Evolutionary conservation across 345 rosid species (phyloP), one percentile per base, ranked within the genome.

Genomic region (Eucalyptus leucophloia): DNA sequence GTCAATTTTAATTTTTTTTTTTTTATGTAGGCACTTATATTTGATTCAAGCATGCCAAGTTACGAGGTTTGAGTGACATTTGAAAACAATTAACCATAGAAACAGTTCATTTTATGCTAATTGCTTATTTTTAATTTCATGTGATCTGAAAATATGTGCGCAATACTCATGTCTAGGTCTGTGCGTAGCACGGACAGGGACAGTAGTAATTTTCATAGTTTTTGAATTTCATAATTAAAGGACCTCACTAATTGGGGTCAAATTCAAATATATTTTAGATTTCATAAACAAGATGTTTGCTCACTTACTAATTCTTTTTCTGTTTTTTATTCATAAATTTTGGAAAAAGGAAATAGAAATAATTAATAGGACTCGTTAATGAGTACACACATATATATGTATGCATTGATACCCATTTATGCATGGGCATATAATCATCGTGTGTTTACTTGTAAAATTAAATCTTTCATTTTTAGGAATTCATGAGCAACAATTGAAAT

Each of bases 281-380:
- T 30, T 62, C 72, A 14, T 58, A 26, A 58, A 58, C n/a, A 24
- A 26, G 15, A 58, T 58, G 14, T 12, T 58, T 58, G 1, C 30
- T 58, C 12, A 1, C n/a, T 24, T 11, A 0, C 14, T 26, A 12
- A 58, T n/a, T n/a, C n/a, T n/a, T n/a, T n/a, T n/a, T n/a, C n/a
- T n/a, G n/a, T n/a, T n/a, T n/a, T n/a, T n/a, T n/a, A n/a, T n/a
- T n/a, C n/a, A n/a, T n/a, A n/a, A n/a, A n/a, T n/a, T n/a, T n/a
- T n/a, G n/a, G n/a, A n/a, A n/a, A n/a, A n/a, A n/a, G n/a, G n/a
- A n/a, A n/a, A n/a, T 58, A 30, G 0, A 28, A 62, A 30, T 62
- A 62, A 62, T 37, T 24, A 12, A 58, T 58, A 58, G 62, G 12
- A 5, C 12, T 56, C 12, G 28, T 56, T 23, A 12, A 47, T 47